Evolutionary conservation across 345 rosid species (phyloP).

Genomic region (Eucalyptus viminalis): DNA sequence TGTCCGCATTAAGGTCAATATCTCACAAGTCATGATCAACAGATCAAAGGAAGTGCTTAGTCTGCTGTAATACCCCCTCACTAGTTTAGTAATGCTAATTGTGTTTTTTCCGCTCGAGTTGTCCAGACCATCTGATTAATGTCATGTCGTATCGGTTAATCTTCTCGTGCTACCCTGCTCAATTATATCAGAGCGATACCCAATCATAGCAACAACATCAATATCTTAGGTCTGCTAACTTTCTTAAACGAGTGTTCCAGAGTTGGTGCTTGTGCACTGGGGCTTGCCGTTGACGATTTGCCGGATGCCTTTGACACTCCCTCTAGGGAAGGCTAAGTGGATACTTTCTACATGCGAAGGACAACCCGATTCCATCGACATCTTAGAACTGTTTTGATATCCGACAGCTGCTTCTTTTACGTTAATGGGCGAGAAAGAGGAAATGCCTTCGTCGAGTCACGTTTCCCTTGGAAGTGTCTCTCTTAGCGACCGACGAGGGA

Average conservation of each 20-base stretch:
- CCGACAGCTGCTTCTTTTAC: neutral
- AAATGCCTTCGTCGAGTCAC: neutral
- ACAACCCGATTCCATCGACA: neutral
- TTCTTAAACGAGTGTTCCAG: neutral
- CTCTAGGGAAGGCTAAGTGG: neutral
- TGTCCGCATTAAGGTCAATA: neutral
- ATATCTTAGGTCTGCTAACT: neutral
- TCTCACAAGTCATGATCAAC: neutral
- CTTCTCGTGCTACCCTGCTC: neutral
- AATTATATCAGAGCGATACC: neutral
- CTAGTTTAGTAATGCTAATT: neutral
- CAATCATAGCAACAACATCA: neutral
- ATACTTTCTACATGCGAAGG: neutral
- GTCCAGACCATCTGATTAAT: neutral
- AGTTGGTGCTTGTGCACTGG: neutral
- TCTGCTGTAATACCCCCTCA: neutral
- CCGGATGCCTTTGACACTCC: neutral
- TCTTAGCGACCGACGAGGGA: neutral
- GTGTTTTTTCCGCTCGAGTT: neutral
- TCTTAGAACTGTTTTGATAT: neutral
- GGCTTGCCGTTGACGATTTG: neutral
- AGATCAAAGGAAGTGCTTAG: neutral
- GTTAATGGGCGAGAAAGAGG: neutral
- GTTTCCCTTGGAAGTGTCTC: neutral
- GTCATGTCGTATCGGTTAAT: neutral